Evolutionary conservation across 73 alveolate species (phyloP), one percentile per base, ranked within the genome.

Genomic region (Blepharisma japonicum): DNA sequence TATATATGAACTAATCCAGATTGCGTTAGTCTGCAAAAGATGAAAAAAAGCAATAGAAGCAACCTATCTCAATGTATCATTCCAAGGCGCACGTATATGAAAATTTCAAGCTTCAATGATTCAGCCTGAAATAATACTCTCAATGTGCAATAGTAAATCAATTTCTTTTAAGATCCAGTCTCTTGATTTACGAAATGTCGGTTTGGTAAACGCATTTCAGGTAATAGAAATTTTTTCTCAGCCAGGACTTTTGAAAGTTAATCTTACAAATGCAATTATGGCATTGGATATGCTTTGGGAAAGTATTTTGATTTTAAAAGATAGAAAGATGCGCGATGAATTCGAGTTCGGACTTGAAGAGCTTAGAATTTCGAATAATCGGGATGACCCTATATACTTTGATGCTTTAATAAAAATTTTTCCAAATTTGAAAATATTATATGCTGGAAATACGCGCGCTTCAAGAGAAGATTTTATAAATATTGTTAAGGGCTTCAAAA

Each of bases 361-460:
- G 18, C 45, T 56, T 7, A 56, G 72, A 56, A 9, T 56, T 20
- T 7, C 72, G 20, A 56, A 56, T 20, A 56, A 56, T 20, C 25
- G 20, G 45, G 18, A 8, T 9, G 72, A 7, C 18, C 18, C 7
- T 38, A 8, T 56, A 6, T 8, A 38, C 6, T 56, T 7, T 56
- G 72, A 56, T 7, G 72, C 72, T 56, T 20, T 56, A 9, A 38
- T 20, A 7, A 21, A 8, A 9, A 20, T 56, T 14, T 56, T 9
- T 21, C 72, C 72, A 7, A 56, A 56, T 56, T 56, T 56, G 42
- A 21, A 7, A 6, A 56, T 6, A 20, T 21, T 56, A 14, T 56
- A 56, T 56, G 72, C 72, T 9, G 72, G 72, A 7, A 56, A 56
- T 20, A 56, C 72, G 45, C 20, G 6, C 7, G 18, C 72, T 9